Percentiles rank a stretch among this genome's conserved stretches.
phyloP scores from a whole-genome alignment of 2,329 filamentous ascomycete genomes.

The Hyphodiscus sp. region DNA sequence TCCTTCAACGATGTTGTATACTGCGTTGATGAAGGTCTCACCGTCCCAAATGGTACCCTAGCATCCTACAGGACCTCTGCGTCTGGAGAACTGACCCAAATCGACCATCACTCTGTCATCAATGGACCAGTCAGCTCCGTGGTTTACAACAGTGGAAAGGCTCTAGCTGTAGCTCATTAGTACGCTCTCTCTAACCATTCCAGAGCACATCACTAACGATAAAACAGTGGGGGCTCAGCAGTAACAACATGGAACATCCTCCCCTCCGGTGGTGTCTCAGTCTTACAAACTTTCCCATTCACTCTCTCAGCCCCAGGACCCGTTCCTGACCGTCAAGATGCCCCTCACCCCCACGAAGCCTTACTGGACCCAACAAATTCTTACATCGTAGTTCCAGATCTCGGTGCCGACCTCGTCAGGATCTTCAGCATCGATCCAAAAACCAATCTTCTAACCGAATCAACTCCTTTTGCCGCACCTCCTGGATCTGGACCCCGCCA shows the following conservation, averaged over 20 bases:
- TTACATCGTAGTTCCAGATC: constrained; percentile 45
- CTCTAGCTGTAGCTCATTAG: constrained; percentile 29
- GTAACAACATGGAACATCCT: constrained; percentile 34
- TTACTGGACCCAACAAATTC: constrained; percentile 45
- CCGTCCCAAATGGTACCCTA: constrained; percentile 14
- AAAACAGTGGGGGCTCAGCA: constrained; percentile 15
- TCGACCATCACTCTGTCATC: constrained; percentile 36
- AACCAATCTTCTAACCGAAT: constrained; percentile 31
- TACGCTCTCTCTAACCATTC: constrained; percentile 32
- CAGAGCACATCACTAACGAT: constrained; percentile 1
- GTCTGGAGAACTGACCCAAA: constrained; percentile 34
- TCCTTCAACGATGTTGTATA: constrained; percentile 22
- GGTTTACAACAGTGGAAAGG: constrained; percentile 37
- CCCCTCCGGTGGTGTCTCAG: constrained; percentile 7
- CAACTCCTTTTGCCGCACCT: constrained; percentile 30
- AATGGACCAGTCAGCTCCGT: constrained; percentile 30
- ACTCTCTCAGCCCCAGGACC: constrained; percentile 31
- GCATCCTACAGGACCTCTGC: constrained; percentile 25
- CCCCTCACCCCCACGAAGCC: constrained; percentile 45
- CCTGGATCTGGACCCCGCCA: constrained; percentile 47
- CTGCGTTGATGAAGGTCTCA: constrained; percentile 21
- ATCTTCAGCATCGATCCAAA: constrained; percentile 39
- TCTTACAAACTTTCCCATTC: constrained; percentile 37
- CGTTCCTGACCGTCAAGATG: constrained; percentile 34
- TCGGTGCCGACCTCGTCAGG: constrained; percentile 44